These are phyloP conservation scores for Chrysanthemum lavandulifolium DNA, from an alignment of 129 eudicot genomes.

Conservation along the genomic window DNA sequence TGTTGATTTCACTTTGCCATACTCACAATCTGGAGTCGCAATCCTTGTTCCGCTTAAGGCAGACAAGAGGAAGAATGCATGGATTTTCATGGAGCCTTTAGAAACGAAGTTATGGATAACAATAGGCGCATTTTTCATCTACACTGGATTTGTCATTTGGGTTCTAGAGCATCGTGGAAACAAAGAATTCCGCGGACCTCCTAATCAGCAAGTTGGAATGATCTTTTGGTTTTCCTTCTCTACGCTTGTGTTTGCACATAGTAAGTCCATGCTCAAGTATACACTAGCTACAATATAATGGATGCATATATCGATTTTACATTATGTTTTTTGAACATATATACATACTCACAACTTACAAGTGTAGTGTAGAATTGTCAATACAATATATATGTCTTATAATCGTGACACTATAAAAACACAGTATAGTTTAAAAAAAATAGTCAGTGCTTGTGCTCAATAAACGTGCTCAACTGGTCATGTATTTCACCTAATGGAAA, in stretches of 20 bases:
- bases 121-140: conserved; percentile 40
- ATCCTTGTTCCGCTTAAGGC: conserved; percentile 40
- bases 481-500: too few species aligned
- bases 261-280: conserved; percentile 25
- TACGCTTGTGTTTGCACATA: conserved; percentile 59
- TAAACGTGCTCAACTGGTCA: too few species aligned
- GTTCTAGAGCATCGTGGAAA: conserved; percentile 51
- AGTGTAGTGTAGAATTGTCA: neutral
- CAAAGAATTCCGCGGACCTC: conserved; percentile 45
- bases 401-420: neutral
- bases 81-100: conserved; percentile 61
- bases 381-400: neutral
- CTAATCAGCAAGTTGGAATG: conserved; percentile 40
- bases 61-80: conserved; percentile 38
- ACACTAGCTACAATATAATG: neutral
- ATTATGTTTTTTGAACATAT: neutral
- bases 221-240: conserved; percentile 64
- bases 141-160: conserved; percentile 60
- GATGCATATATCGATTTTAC: too few species aligned
- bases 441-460: too few species aligned
- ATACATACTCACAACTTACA: neutral
- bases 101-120: conserved; percentile 49
- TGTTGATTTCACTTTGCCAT: conserved; percentile 59
- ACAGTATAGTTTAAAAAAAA: too few species aligned
- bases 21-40: conserved; percentile 41